Evolutionary conservation across 768 basidiomycete species (phyloP).

Genomic region (Lanmaoa rubissima): DNA sequence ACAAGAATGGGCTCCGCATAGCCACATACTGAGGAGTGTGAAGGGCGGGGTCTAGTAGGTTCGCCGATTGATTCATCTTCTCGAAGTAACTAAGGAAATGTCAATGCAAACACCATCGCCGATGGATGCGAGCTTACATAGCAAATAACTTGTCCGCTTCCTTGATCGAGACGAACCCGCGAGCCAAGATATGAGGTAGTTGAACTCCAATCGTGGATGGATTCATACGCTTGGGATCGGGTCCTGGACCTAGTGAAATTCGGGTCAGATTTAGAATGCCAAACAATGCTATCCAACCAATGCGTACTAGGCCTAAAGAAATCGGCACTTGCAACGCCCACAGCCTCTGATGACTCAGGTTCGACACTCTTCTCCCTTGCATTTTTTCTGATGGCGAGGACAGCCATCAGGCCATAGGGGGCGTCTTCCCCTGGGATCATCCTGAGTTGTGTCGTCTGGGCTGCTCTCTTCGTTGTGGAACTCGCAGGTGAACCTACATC

Average conservation of each 20-base stretch:
- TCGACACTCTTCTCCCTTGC: constrained; percentile 43
- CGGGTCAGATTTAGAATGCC: neutral
- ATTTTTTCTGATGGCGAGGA: constrained; percentile 49
- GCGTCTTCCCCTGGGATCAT: constrained; percentile 59
- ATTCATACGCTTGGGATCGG: constrained; percentile 40
- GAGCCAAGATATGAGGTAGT: constrained; percentile 62
- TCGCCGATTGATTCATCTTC: constrained; percentile 76
- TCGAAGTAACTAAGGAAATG: constrained; percentile 59
- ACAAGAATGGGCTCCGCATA: constrained; percentile 85
- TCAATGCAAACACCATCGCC: neutral
- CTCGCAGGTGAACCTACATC: constrained; percentile 31
- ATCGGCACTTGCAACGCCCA: constrained; percentile 64
- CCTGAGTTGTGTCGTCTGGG: constrained; percentile 44
- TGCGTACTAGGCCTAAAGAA: constrained; percentile 66
- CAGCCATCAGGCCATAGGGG: constrained; percentile 78
- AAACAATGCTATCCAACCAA: neutral
- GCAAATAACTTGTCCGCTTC: constrained; percentile 74
- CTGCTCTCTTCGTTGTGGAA: constrained; percentile 37
- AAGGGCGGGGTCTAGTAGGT: constrained; percentile 74
- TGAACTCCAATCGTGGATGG: constrained; percentile 44
- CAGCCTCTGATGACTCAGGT: constrained; percentile 43
- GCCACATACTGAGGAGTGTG: constrained; percentile 83
- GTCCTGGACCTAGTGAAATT: constrained; percentile 37
- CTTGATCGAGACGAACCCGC: constrained; percentile 56
- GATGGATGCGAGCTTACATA: constrained; percentile 45